phyloP scores from a whole-genome alignment of 2,329 filamentous ascomycete species.

The Neurospora sp. region DNA sequence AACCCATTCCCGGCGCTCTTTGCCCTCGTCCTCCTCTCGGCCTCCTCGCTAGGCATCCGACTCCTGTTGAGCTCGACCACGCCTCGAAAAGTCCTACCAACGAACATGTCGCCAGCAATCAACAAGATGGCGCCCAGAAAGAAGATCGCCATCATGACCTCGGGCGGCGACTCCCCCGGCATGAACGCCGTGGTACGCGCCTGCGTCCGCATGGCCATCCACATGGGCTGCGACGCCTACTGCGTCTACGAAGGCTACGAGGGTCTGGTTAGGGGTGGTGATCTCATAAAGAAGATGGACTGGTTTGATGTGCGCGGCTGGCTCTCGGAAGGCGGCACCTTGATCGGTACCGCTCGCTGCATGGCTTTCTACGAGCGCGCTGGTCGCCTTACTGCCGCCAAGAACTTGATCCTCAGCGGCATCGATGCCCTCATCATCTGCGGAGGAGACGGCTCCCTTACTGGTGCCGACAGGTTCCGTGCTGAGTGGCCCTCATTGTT shows the following conservation, averaged over 20 bases:
- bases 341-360: conserved; percentile 91
- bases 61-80: not conserved
- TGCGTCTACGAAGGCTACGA: conserved; percentile 93
- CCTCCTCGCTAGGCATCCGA: conserved; percentile 6
- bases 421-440: conserved; percentile 96
- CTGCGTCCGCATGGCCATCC: conserved; percentile 83
- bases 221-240: conserved; percentile 70
- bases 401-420: conserved; percentile 86
- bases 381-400: conserved; percentile 75
- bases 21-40: conserved; percentile 12
- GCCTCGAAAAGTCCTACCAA: not conserved
- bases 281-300: conserved; percentile 76
- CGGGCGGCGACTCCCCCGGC: conserved; percentile 84
- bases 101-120: conserved; percentile 1
- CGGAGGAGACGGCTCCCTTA: conserved; percentile 92
- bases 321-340: conserved; percentile 85
- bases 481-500: conserved; percentile 84
- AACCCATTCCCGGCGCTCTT: conserved; percentile 15
- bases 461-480: conserved; percentile 88
- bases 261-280: conserved; percentile 79
- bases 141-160: conserved; percentile 86
- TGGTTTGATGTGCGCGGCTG: conserved; percentile 95
- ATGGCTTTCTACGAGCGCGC: conserved; percentile 83
- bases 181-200: conserved; percentile 91
- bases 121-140: conserved; percentile 40